These are phyloP conservation scores for Chionographis japonica DNA, from an alignment of 106 monocot genomes.

Conservation along the genomic window DNA sequence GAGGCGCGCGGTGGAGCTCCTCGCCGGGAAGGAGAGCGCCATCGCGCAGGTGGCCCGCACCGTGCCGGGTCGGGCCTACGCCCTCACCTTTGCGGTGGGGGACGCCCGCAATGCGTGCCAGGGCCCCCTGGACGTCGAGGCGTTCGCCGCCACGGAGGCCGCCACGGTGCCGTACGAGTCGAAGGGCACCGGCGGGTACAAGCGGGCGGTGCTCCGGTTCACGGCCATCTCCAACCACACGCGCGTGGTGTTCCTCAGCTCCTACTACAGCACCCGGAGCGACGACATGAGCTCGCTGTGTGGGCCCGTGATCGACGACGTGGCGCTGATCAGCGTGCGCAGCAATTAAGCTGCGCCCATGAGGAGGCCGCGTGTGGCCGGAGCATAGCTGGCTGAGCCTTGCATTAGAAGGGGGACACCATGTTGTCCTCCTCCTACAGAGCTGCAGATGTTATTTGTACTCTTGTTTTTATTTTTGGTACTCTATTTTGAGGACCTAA, in stretches of 20 bases:
- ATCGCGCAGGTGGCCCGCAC: conserved; percentile 51
- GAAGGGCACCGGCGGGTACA: conserved; percentile 47
- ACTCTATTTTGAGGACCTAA: no score
- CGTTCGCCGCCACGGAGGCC: conserved; percentile 32
- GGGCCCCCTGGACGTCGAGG: conserved; percentile 54
- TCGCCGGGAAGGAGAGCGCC: conserved; percentile 53
- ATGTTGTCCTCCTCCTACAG: no score
- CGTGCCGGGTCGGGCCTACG: conserved; percentile 25
- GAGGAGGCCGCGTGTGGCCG: no score
- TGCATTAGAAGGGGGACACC: no score
- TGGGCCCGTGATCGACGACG: conserved; percentile 55
- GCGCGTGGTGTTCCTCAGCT: conserved; percentile 50
- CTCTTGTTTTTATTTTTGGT: no score
- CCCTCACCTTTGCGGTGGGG: conserved; percentile 49
- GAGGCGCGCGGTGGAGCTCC: conserved; percentile 48
- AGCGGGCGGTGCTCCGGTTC: conserved; percentile 45
- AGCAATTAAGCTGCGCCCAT: neutral
- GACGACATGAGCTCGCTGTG: conserved; percentile 51
- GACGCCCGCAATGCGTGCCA: conserved; percentile 48
- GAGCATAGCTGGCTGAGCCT: no score
- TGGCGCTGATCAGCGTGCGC: conserved; percentile 32
- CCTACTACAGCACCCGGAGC: conserved; percentile 38
- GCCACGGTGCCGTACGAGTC: conserved; percentile 55
- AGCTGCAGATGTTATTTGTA: no score
- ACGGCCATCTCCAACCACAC: conserved; percentile 28